These are phyloP conservation scores for Pestalotiopsis sp. DNA, from an alignment of 2,329 filamentous ascomycete genomes.

Conservation along the genomic window DNA sequence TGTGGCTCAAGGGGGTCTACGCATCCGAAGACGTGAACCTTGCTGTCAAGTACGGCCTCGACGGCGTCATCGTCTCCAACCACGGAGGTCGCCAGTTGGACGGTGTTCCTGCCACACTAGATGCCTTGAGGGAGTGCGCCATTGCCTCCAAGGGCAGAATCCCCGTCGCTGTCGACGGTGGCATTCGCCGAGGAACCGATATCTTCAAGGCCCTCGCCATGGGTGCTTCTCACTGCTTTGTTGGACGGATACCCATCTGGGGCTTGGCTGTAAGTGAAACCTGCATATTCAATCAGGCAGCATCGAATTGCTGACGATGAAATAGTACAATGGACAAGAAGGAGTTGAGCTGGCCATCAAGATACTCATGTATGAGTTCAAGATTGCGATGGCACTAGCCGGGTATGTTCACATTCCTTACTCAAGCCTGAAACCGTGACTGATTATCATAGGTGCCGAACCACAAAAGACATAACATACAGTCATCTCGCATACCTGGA, in stretches of 20 bases:
- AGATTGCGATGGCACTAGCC: background rate
- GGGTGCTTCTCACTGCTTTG: conserved; percentile 50
- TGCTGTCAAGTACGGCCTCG: conserved; percentile 32
- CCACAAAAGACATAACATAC: background rate
- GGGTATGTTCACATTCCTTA: background rate
- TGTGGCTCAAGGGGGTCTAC: conserved; percentile 46
- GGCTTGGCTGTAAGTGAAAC: conserved; percentile 39
- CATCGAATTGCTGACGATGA: background rate
- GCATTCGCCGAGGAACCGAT: conserved; percentile 51
- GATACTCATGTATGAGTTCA: conserved; percentile 4
- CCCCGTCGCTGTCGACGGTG: conserved; percentile 49
- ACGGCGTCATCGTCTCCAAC: conserved; percentile 45
- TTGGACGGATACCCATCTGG: conserved; percentile 52
- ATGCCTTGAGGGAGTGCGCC: conserved; percentile 46
- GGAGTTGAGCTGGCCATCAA: conserved; percentile 4
- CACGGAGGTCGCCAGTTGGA: conserved; percentile 53
- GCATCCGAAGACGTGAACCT: conserved; percentile 43
- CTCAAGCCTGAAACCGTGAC: background rate
- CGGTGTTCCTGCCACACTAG: conserved; percentile 46
- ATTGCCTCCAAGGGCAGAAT: conserved; percentile 48
- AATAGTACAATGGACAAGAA: background rate
- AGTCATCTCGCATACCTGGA: background rate
- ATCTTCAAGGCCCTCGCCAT: conserved; percentile 56
- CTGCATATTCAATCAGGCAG: background rate
- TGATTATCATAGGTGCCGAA: background rate